Evolutionary conservation across 371 early-diverging fungal genomes (phyloP), one percentile per base, ranked within the genome.

Genomic region (Homolaphlyctis polyrhiza): DNA sequence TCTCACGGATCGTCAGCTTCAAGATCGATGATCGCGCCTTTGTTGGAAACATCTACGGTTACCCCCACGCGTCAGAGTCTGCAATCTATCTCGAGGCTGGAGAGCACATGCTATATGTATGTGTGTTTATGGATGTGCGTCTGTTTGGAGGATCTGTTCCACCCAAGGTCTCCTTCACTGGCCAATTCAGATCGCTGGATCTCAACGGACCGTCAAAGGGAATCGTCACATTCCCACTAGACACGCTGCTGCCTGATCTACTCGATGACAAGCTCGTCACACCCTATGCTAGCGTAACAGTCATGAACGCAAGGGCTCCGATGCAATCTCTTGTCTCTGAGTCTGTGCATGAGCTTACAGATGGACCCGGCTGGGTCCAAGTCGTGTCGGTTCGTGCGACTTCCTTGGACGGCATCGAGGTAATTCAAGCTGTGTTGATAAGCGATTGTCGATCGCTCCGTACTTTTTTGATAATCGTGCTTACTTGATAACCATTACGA

Each of bases 81-180:
- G 65, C 73, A 8, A 65, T 78, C 21, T 62, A 63, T 50, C 58
- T 78, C 28, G 59, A 61, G 16, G 61, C 65, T 32, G 86, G 86
- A 1, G 51, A 45, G 1, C 86, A 89, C 61, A 68, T 57, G 0
- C 58, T 89, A 1, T 77, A 79, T 45, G 77, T 88, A 2, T 77
- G 82, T 36, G 69, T 84, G 5, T 76, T 80, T 0, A 80, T 86
- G 74, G 89, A 89, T 63, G 81, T 87, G 1, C 79, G 89, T 1
- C 69, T 85, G 11, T 85, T 84, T 73, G 87, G 88, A 11, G 85
- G 81, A 49, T 75, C 66, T n/a, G 35, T 71, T 14, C 79, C 81
- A 16, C 87, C 87, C 8, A 72, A 70, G 58, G 61, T 74, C 48
- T 54, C 45, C 11, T 84, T 81, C 55, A 59, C 32, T 0, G 73